A percentile compares a stretch with the other conserved stretches of the same genome.
phyloP scores from a whole-genome alignment of 768 basidiomycete genomes.

The Trametes cingulata region DNA sequence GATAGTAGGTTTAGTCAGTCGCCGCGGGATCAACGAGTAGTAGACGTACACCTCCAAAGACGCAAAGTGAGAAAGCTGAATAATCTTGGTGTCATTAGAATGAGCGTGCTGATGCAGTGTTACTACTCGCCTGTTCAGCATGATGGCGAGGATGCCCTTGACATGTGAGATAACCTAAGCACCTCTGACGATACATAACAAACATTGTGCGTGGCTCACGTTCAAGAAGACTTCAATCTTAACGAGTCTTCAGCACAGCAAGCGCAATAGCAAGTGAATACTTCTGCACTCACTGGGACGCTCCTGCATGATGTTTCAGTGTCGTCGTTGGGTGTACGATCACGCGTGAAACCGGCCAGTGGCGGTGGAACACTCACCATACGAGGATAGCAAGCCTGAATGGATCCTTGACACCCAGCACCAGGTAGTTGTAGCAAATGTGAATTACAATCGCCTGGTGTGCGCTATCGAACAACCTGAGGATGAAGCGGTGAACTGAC shows the following conservation, averaged over 20 bases:
- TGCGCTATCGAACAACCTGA: not conserved
- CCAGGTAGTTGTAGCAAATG: not conserved
- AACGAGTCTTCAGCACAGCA: not conserved
- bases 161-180: not conserved
- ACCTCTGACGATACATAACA: not conserved
- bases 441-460: slow-evolving; percentile 2
- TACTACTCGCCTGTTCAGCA: not conserved
- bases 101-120: not conserved
- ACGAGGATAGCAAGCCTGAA: not conserved
- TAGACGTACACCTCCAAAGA: not conserved
- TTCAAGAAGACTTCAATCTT: not conserved
- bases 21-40: no score
- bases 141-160: not conserved
- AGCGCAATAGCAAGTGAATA: not conserved
- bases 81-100: no score
- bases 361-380: not conserved
- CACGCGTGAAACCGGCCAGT: no score
- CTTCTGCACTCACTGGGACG: not conserved
- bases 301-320: no score
- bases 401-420: not conserved
- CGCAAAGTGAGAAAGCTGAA: not conserved
- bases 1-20: no score
- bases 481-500: not conserved
- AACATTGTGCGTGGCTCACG: not conserved
- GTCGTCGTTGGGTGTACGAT: no score